A percentile compares a stretch with the other conserved stretches of the same genome.
These are phyloP conservation scores for Plantago lanceolata DNA, from an alignment of 305 asterid species.

Conservation along the genomic window DNA sequence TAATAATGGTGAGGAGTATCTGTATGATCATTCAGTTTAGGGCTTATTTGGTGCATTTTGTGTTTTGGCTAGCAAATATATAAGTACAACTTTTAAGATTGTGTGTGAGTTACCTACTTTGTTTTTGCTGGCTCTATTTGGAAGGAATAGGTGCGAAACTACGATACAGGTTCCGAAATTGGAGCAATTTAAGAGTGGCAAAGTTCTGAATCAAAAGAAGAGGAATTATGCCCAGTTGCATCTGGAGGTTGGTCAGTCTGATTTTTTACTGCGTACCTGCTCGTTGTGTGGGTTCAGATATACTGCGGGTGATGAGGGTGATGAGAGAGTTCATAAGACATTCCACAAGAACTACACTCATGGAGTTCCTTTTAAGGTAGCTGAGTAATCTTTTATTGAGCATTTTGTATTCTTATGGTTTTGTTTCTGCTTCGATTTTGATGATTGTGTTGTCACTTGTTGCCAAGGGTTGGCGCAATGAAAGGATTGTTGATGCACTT, in stretches of 20 bases:
- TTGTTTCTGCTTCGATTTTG: neutral
- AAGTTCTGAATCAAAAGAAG: constrained; percentile 46
- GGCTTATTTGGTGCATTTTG: too few relatives aligned
- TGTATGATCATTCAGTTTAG: too few relatives aligned
- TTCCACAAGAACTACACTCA: constrained; percentile 67
- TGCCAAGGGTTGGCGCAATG: constrained; percentile 66
- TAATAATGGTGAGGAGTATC: too few relatives aligned
- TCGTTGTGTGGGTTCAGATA: constrained; percentile 55
- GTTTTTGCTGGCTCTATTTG: neutral
- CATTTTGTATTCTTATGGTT: constrained; percentile 1
- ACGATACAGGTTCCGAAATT: constrained; percentile 21
- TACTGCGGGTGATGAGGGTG: constrained; percentile 57
- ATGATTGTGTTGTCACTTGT: constrained; percentile 4
- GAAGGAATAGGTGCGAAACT: constrained; percentile 18
- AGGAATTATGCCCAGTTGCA: constrained; percentile 60
- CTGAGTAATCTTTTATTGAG: neutral
- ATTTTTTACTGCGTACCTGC: constrained; percentile 57
- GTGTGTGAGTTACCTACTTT: too few relatives aligned
- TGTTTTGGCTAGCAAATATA: too few relatives aligned
- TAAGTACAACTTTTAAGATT: too few relatives aligned
- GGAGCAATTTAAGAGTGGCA: constrained; percentile 29
- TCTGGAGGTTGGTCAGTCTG: constrained; percentile 71
- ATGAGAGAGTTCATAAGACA: constrained; percentile 63
- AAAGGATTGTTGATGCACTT: constrained; percentile 37
- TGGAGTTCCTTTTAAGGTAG: constrained; percentile 66